A percentile compares a stretch with the other conserved stretches of the same genome.
Conservation (phyloP, 768 basidiomycete genomes). For the Antrodiella citrinella region DNA sequence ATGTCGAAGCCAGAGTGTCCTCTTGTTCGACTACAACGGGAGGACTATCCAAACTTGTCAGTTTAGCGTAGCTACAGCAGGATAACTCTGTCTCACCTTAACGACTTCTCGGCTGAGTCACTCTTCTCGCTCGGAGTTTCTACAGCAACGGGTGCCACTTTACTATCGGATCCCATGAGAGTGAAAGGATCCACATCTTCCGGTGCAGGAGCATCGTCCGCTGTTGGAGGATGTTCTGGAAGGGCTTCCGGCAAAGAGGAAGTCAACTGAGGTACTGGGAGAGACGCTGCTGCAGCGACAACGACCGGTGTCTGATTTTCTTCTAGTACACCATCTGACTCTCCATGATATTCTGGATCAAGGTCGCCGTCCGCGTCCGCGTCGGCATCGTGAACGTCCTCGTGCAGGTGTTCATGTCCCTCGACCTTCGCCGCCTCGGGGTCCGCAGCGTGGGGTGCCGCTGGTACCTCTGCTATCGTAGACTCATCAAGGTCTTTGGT, state of each 20-base stretch:
- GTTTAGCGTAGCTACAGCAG: too few relatives aligned
- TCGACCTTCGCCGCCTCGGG: neutral
- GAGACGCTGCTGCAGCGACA: too few relatives aligned
- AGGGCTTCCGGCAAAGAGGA: neutral
- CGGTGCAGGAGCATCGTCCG: neutral
- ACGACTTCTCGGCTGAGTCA: too few relatives aligned
- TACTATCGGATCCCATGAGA: slow-evolving; percentile 20
- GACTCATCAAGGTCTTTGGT: neutral
- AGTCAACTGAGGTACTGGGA: too few relatives aligned
- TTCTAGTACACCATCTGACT: neutral
- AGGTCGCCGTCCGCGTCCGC: slow-evolving; percentile 16
- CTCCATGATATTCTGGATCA: slow-evolving; percentile 11
- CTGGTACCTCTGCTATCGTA: neutral
- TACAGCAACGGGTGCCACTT: slow-evolving; percentile 18
- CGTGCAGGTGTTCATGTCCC: neutral
- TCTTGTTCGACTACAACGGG: too few relatives aligned
- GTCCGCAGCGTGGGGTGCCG: too few relatives aligned
- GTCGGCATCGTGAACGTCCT: slow-evolving; percentile 3
- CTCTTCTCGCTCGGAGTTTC: too few relatives aligned
- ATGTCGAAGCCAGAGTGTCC: too few relatives aligned
- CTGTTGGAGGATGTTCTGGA: neutral
- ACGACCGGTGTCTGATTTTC: too few relatives aligned
- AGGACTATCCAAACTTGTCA: too few relatives aligned
- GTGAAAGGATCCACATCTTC: slow-evolving; percentile 23
- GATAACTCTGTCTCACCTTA: too few relatives aligned